A percentile compares a stretch with the other conserved stretches of the same genome.
Evolutionary conservation across 164 flowering plant species (phyloP).

Genomic region (Dillenia suffruticosa): DNA sequence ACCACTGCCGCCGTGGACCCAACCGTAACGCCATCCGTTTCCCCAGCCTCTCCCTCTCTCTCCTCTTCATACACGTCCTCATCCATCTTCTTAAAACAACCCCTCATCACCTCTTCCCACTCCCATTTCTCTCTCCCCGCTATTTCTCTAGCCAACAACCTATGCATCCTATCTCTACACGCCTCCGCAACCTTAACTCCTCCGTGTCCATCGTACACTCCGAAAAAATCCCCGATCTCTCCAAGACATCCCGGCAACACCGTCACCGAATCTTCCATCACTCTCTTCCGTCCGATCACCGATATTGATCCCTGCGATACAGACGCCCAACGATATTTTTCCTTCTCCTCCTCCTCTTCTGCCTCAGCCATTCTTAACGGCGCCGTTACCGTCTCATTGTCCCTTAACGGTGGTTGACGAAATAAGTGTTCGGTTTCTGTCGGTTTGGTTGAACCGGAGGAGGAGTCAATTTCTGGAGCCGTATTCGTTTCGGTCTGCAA

Average conservation of each 20-base stretch:
- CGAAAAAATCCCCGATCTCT: conserved; percentile 17
- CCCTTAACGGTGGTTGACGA: too few species aligned
- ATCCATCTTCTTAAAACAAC: conserved; percentile 27
- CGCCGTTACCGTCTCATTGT: too few species aligned
- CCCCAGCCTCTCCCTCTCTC: neutral
- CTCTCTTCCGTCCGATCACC: conserved; percentile 32
- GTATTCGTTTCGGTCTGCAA: too few species aligned
- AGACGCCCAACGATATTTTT: too few species aligned
- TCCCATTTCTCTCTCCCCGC: conserved; percentile 4
- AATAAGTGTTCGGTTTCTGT: too few species aligned
- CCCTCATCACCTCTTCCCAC: conserved; percentile 27
- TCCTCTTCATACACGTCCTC: conserved; percentile 16
- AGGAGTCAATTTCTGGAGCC: too few species aligned
- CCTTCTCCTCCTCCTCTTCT: too few species aligned
- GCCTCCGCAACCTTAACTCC: conserved; percentile 15
- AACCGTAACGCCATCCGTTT: neutral
- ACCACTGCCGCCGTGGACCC: conserved; percentile 34
- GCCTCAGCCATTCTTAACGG: too few species aligned
- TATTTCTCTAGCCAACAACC: conserved; percentile 14
- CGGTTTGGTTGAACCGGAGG: too few species aligned
- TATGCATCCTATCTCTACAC: conserved; percentile 29
- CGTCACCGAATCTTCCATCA: conserved; percentile 33
- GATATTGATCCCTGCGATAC: conserved; percentile 23
- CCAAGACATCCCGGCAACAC: neutral
- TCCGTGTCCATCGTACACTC: conserved; percentile 34